Evolutionary conservation across 2,329 filamentous ascomycete species (phyloP).

Genomic region (Penicillium decumbens): DNA sequence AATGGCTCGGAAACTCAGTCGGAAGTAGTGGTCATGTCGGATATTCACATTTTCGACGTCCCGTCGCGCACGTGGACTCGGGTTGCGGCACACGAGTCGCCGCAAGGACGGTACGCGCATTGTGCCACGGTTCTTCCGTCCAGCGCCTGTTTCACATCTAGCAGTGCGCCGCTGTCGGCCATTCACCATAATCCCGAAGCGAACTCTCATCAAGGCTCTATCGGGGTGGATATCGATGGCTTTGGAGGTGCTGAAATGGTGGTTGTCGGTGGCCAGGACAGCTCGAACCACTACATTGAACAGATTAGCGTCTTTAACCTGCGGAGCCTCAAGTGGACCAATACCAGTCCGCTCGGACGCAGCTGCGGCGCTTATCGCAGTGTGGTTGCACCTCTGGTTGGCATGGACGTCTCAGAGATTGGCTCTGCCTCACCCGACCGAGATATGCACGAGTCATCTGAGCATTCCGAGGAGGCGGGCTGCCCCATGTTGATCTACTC

Average conservation of each 20-base stretch:
- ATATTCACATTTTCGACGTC: slow-evolving; percentile 93
- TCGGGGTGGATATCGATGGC: slow-evolving; percentile 86
- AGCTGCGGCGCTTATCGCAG: slow-evolving; percentile 96
- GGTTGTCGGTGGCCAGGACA: slow-evolving; percentile 92
- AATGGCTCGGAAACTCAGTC: slow-evolving; percentile 61
- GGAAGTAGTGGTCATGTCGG: slow-evolving; percentile 94
- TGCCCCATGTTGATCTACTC: slow-evolving; percentile 91
- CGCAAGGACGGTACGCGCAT: slow-evolving; percentile 92
- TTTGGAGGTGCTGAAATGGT: slow-evolving; percentile 94
- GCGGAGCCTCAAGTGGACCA: slow-evolving; percentile 90
- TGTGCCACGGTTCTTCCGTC: slow-evolving; percentile 91
- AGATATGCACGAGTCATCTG: slow-evolving; percentile 32
- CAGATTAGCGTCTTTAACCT: slow-evolving; percentile 98
- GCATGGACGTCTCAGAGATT: slow-evolving; percentile 43
- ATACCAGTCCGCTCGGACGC: slow-evolving; percentile 77
- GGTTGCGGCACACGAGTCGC: slow-evolving; percentile 72
- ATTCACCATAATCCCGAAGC: slow-evolving; percentile 83
- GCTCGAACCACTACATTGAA: slow-evolving; percentile 97
- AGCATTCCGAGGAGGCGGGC: slow-evolving; percentile 36
- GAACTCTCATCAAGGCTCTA: slow-evolving; percentile 80
- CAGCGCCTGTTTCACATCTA: slow-evolving; percentile 77
- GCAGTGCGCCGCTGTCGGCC: slow-evolving; percentile 76
- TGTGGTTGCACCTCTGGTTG: slow-evolving; percentile 75
- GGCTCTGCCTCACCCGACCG: slow-evolving; percentile 41
- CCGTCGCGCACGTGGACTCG: slow-evolving; percentile 77